These are phyloP conservation scores for Trichoderma endophyticum DNA, from an alignment of 2,329 filamentous ascomycete genomes.

Conservation along the genomic window DNA sequence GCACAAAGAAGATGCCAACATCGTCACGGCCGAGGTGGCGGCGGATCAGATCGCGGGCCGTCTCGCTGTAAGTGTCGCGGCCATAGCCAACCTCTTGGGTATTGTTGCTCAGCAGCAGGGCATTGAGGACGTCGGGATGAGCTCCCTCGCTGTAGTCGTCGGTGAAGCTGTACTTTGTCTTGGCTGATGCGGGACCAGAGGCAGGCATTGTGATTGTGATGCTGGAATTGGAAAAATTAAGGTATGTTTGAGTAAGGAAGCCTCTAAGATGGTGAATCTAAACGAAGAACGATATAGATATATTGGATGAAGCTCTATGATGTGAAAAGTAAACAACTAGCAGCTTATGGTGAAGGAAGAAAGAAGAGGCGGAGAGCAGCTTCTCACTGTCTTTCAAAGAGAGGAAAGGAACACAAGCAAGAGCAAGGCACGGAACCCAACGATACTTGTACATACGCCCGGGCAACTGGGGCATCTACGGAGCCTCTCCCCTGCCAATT, in stretches of 20 bases:
- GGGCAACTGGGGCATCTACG: background rate
- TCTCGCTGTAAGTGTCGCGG: constrained; percentile 41
- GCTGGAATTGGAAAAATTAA: background rate
- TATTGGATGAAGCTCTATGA: background rate
- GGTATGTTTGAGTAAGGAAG: background rate
- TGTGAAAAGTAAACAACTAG: background rate
- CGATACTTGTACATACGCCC: background rate
- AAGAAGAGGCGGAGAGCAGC: background rate
- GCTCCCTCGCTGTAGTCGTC: constrained; percentile 53
- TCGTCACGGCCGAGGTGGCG: constrained; percentile 36
- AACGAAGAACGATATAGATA: background rate
- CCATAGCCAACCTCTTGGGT: constrained; percentile 48
- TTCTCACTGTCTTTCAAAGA: background rate
- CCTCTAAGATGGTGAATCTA: background rate
- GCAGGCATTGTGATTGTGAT: constrained; percentile 6
- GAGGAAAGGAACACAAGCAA: background rate
- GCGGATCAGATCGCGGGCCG: constrained; percentile 42
- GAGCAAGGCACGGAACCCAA: background rate
- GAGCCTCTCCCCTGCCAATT: background rate
- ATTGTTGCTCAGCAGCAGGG: constrained; percentile 42
- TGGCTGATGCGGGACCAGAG: background rate
- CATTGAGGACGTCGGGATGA: constrained; percentile 47
- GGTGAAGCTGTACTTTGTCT: constrained; percentile 42
- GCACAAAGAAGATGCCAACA: constrained; percentile 49
- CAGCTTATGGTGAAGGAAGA: background rate